These are phyloP conservation scores for Yamadazyma triangularis DNA, from an alignment of 1,139 yeast genomes.

Conservation along the genomic window DNA sequence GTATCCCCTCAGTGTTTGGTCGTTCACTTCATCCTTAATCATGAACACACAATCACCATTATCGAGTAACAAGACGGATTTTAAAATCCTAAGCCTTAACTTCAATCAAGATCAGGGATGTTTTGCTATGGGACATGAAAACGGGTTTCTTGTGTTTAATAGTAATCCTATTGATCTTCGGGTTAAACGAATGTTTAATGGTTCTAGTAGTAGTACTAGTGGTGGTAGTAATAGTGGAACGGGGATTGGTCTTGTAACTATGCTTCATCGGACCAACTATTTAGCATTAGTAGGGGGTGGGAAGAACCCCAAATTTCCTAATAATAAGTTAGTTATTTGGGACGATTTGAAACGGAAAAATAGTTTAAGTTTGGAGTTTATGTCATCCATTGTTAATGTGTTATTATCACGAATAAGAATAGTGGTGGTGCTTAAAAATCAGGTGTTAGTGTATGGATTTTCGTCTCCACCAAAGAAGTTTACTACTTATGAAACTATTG, in stretches of 20 bases:
- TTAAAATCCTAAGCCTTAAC: constrained; percentile 51
- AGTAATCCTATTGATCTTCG: constrained; percentile 82
- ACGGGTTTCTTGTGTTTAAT: constrained; percentile 83
- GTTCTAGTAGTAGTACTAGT: constrained; percentile 4
- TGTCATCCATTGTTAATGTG: constrained; percentile 69
- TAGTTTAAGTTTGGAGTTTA: constrained; percentile 71
- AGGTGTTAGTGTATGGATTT: constrained; percentile 73
- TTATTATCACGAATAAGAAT: constrained; percentile 71
- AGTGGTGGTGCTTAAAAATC: constrained; percentile 63
- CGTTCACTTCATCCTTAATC: not conserved
- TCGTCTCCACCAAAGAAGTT: constrained; percentile 71
- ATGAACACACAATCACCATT: constrained; percentile 37
- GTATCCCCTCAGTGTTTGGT: too few species aligned
- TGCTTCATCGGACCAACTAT: constrained; percentile 89
- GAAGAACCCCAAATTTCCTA: constrained; percentile 67
- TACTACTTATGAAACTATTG: constrained; percentile 67
- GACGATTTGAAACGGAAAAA: constrained; percentile 80
- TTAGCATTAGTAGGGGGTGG: constrained; percentile 91
- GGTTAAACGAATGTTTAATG: constrained; percentile 56
- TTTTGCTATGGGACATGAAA: constrained; percentile 77
- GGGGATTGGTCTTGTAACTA: constrained; percentile 72
- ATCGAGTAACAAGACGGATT: constrained; percentile 18
- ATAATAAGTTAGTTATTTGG: constrained; percentile 80
- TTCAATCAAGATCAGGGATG: constrained; percentile 92
- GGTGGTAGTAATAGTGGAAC: constrained; percentile 21